phyloP scores from a whole-genome alignment of 805 yeast genomes.

The Monosporozyma aquatica region DNA sequence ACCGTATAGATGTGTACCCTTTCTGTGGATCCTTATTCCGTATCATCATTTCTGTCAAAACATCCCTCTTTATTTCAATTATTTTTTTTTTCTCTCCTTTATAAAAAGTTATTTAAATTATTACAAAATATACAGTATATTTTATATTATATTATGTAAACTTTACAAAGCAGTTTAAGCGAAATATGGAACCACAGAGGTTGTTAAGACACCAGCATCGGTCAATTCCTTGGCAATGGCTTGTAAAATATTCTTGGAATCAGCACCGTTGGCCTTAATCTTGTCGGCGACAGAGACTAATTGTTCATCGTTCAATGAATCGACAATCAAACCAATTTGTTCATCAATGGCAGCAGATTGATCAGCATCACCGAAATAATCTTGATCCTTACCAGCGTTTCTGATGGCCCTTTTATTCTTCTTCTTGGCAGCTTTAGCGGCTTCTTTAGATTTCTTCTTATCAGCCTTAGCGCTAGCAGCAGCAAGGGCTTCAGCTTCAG shows the following conservation, averaged over 20 bases:
- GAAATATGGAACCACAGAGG: constrained; percentile 47
- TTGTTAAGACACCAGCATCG: constrained; percentile 47
- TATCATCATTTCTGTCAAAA: neutral
- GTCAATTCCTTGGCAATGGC: constrained; percentile 47
- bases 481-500: constrained; percentile 65
- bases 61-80: neutral
- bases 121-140: too few species aligned
- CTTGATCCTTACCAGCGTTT: constrained; percentile 70
- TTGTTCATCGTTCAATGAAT: constrained; percentile 68
- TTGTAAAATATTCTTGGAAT: constrained; percentile 50
- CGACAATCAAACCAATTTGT: constrained; percentile 74
- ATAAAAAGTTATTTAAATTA: too few species aligned
- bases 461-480: constrained; percentile 55
- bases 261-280: constrained; percentile 45
- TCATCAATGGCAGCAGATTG: constrained; percentile 57
- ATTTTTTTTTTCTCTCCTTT: neutral
- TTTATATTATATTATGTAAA: too few species aligned
- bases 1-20: neutral
- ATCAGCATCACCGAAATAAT: constrained; percentile 72
- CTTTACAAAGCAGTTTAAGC: too few species aligned
- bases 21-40: too few species aligned
- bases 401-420: constrained; percentile 89
- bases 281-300: constrained; percentile 66
- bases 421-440: constrained; percentile 83
- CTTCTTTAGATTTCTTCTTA: constrained; percentile 92